Evolutionary conservation across 192 early-diverging fungal genomes (phyloP).

Genomic region (Jimgerdemannia flammicorona): DNA sequence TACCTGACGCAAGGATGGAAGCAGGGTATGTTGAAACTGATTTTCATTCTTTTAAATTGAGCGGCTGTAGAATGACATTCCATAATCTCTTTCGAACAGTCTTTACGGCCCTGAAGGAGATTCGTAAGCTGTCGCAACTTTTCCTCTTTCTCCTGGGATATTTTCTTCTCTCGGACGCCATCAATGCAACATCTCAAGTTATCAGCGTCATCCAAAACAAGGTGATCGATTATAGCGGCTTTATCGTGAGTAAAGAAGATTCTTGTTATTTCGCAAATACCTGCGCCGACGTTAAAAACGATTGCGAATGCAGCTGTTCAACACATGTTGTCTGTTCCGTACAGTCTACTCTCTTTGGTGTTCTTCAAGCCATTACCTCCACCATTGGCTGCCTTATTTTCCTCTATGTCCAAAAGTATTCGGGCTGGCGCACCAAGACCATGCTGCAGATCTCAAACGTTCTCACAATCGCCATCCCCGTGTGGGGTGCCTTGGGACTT

Average conservation of each 20-base stretch:
- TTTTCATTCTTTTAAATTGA: too few species aligned
- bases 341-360: constrained; percentile 18
- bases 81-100: not conserved
- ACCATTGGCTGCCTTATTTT: constrained; percentile 36
- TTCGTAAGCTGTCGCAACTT: constrained; percentile 27
- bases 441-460: constrained; percentile 33
- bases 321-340: too few species aligned
- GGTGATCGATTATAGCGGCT: constrained; percentile 18
- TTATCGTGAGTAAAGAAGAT: not conserved
- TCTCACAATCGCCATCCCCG: constrained; percentile 25
- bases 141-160: constrained; percentile 36
- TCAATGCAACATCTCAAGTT: constrained; percentile 24
- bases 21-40: not conserved
- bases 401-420: constrained; percentile 29
- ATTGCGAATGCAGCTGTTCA: too few species aligned
- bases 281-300: too few species aligned
- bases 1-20: constrained; percentile 27
- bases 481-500: constrained; percentile 37
- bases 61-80: not conserved
- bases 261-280: too few species aligned
- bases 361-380: constrained; percentile 28
- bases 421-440: constrained; percentile 29
- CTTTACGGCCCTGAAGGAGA: constrained; percentile 20
- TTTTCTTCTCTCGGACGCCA: constrained; percentile 35
- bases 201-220: constrained; percentile 25